phyloP scores from a whole-genome alignment of 2,329 filamentous ascomycete genomes.

The Pestalotiopsis sp. region DNA sequence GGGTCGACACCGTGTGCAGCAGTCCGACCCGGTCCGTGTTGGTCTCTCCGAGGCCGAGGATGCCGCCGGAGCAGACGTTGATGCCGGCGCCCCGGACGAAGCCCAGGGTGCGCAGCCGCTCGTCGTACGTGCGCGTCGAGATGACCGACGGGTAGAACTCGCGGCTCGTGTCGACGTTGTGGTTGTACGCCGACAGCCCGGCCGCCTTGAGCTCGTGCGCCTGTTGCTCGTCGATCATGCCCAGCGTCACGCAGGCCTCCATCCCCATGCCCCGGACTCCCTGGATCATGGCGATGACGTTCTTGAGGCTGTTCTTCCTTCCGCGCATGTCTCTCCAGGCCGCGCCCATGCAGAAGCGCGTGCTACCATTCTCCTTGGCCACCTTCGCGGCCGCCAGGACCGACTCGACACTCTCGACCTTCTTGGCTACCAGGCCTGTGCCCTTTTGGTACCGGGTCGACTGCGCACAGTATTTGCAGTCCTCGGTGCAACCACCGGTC shows the following conservation, averaged over 20 bases:
- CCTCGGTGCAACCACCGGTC: slow-evolving; percentile 87
- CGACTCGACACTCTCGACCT: slow-evolving; percentile 75
- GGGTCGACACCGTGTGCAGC: slow-evolving; percentile 77
- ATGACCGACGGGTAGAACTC: slow-evolving; percentile 89
- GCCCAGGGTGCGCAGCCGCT: slow-evolving; percentile 75
- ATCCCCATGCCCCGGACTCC: slow-evolving; percentile 81
- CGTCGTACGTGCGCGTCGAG: slow-evolving; percentile 83
- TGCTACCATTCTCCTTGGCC: slow-evolving; percentile 82
- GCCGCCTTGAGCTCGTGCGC: slow-evolving; percentile 81
- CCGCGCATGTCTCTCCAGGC: slow-evolving; percentile 95
- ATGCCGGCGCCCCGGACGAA: slow-evolving; percentile 85
- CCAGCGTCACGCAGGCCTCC: slow-evolving; percentile 91
- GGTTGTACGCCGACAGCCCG: slow-evolving; percentile 88
- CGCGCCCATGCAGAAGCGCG: slow-evolving; percentile 92
- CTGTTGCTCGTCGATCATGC: slow-evolving; percentile 84
- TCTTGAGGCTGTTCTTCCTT: slow-evolving; percentile 78
- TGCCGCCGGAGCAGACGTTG: slow-evolving; percentile 87
- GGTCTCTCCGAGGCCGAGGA: slow-evolving; percentile 80
- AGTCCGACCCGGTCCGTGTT: slow-evolving; percentile 79
- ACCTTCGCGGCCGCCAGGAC: slow-evolving; percentile 76
- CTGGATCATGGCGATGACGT: slow-evolving; percentile 82
- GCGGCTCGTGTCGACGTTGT: slow-evolving; percentile 87
- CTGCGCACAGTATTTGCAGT: slow-evolving; percentile 92
- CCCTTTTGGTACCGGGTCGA: slow-evolving; percentile 78
- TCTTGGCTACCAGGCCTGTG: slow-evolving; percentile 76